phyloP scores from a whole-genome alignment of 73 alveolate species.

The Durusdinium trenchii region DNA sequence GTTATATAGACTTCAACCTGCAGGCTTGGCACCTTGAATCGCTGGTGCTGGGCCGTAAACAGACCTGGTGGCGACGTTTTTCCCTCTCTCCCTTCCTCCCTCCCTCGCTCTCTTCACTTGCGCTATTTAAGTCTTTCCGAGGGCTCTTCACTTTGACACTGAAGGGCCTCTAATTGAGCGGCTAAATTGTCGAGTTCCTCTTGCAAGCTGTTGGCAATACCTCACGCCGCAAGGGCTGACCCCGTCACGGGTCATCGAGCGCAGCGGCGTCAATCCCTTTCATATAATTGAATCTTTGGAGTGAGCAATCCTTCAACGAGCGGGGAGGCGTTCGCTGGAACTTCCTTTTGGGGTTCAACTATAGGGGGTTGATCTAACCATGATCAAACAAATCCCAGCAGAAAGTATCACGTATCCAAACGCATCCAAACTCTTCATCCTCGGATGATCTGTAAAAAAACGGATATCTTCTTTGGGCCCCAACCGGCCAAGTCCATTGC shows the following conservation, averaged over 20 bases:
- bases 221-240: not conserved
- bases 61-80: slow-evolving; percentile 54
- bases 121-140: too few species aligned
- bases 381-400: not conserved
- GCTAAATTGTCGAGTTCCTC: slow-evolving; percentile 48
- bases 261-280: not conserved
- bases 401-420: not conserved
- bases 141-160: too few species aligned
- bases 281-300: too few species aligned
- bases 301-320: too few species aligned
- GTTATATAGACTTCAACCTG: not conserved
- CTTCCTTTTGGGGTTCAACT: too few species aligned
- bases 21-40: slow-evolving; percentile 38
- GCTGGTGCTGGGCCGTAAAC: slow-evolving; percentile 67
- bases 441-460: not conserved
- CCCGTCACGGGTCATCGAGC: too few species aligned
- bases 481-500: slow-evolving; percentile 30
- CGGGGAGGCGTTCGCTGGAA: too few species aligned
- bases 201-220: slow-evolving; percentile 9
- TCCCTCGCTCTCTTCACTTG: too few species aligned
- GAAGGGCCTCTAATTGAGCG: not conserved
- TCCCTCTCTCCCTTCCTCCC: too few species aligned
- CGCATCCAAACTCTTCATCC: not conserved
- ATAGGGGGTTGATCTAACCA: too few species aligned
- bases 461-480: not conserved